Base-by-base conservation (phyloP, 129 eudicot genomes). In the Solidago caesia region DNA sequence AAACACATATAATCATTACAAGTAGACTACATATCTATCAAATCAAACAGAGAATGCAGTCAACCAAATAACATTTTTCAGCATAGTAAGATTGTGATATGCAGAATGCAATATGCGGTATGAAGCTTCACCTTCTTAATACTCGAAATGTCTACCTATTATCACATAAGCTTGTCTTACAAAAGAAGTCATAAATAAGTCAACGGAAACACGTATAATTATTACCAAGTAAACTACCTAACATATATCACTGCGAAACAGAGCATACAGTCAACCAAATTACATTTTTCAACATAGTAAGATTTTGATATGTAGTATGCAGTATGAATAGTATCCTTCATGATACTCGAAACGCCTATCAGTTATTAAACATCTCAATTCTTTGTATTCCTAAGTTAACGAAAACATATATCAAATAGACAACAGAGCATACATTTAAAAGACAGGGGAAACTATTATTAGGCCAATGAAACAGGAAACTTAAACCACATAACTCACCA, bases 401-500 rank as follows among this genome's bases (percentile, higher is more conserved):
- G 56, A 10, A 51, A 58, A 26, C 68, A 76, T n/a, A 68, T 26
- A 57, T 41, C 62, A 25, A 68, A 59, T 0, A 4, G 55, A 70
- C 3, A 74, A 75, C 81, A 79, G 82, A 71, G 80, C 71, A 77
- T 48, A 68, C 16, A 61, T 16, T 6, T 42, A 53, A 42, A 60
- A 33, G 64, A 64, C 78, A 76, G 61, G 69, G 21, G 21, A 21
- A 21, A 21, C 21, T 21, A 21, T 21, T 21, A 21, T 21, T 21
- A 21, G 21, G 81, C 57, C 25, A 72, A 58, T 11, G 15, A n/a
- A 44, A 21, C 26, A 53, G 11, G 27, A 44, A 85, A 33, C 14
- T 7, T 62, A 6, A 44, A 2, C 72, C 39, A 33, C 52, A 66
- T 45, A 66, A 74, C 92, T 82, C 57, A 93, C 98, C 92, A 56